A percentile compares a stretch with the other conserved stretches of the same genome.
Evolutionary conservation across 1,139 yeast genomes (phyloP).

Genomic region (Scheffersomyces parashehatae): DNA sequence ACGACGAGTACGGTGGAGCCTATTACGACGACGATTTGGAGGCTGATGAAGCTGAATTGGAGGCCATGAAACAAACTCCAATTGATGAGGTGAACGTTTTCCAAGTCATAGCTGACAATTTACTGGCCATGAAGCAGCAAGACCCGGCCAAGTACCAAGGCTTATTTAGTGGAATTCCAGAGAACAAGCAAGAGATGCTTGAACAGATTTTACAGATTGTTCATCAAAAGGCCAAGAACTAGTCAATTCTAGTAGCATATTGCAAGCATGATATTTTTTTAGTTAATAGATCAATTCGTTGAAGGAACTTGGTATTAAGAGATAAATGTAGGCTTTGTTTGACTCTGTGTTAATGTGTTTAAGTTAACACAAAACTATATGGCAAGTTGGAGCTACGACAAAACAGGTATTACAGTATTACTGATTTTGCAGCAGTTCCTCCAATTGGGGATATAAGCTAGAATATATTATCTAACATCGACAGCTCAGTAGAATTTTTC

Average conservation of each 20-base stretch:
- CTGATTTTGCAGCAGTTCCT: too few relatives aligned
- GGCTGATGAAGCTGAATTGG: conserved; percentile 55
- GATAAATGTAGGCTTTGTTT: too few relatives aligned
- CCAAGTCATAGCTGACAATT: conserved; percentile 39
- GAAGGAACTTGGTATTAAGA: too few relatives aligned
- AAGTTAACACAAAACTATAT: too few relatives aligned
- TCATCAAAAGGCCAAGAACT: background rate
- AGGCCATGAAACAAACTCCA: conserved; percentile 54
- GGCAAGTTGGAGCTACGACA: too few relatives aligned
- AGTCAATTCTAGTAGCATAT: background rate
- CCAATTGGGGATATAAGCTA: too few relatives aligned
- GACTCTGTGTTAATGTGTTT: too few relatives aligned
- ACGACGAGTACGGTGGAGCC: conserved; percentile 27
- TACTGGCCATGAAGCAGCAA: conserved; percentile 28
- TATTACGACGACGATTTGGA: conserved; percentile 43
- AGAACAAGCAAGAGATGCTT: conserved; percentile 35
- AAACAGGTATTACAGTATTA: too few relatives aligned
- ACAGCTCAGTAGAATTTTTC: too few relatives aligned
- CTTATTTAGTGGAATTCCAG: conserved; percentile 40
- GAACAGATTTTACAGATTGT: conserved; percentile 9
- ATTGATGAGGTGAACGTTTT: conserved; percentile 50
- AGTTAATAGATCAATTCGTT: too few relatives aligned
- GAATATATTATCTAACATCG: too few relatives aligned
- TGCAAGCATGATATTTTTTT: too few relatives aligned
- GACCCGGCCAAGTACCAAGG: conserved; percentile 35